These are phyloP conservation scores for Microsporum canis DNA, from an alignment of 2,329 filamentous ascomycete genomes.

Conservation along the genomic window DNA sequence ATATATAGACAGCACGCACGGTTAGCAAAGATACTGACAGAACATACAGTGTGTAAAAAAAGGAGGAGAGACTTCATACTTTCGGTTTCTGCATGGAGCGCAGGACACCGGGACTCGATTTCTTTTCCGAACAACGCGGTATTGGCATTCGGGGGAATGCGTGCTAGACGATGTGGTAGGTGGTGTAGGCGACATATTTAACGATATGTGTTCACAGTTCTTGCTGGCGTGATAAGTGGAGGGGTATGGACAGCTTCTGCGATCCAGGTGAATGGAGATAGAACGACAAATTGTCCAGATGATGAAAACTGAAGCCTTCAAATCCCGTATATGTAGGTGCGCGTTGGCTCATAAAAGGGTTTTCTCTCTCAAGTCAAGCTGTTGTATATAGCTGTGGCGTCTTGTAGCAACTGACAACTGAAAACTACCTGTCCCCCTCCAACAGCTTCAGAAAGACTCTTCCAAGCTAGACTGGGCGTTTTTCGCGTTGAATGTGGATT, in stretches of 20 bases:
- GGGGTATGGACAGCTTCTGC: neutral
- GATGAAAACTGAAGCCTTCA: neutral
- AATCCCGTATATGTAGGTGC: neutral
- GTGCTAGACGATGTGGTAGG: constrained; percentile 53
- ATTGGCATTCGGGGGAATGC: constrained; percentile 76
- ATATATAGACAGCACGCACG: neutral
- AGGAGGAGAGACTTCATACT: constrained; percentile 45
- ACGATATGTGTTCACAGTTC: neutral
- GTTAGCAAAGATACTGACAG: constrained; percentile 11
- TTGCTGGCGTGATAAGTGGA: neutral
- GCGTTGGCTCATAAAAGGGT: neutral
- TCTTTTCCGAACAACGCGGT: constrained; percentile 77
- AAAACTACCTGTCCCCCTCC: neutral
- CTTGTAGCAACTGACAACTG: neutral
- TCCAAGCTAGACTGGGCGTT: neutral
- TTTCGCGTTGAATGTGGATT: neutral
- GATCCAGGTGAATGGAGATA: neutral
- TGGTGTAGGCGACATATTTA: constrained; percentile 30
- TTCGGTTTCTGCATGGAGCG: constrained; percentile 79
- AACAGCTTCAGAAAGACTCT: neutral
- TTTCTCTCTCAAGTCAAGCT: neutral
- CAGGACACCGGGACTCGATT: constrained; percentile 89
- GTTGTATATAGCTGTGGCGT: neutral
- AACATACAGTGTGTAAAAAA: constrained; percentile 10
- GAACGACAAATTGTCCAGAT: neutral